Conservation (phyloP, 305 asterid genomes). For the Solanum hybrid region DNA sequence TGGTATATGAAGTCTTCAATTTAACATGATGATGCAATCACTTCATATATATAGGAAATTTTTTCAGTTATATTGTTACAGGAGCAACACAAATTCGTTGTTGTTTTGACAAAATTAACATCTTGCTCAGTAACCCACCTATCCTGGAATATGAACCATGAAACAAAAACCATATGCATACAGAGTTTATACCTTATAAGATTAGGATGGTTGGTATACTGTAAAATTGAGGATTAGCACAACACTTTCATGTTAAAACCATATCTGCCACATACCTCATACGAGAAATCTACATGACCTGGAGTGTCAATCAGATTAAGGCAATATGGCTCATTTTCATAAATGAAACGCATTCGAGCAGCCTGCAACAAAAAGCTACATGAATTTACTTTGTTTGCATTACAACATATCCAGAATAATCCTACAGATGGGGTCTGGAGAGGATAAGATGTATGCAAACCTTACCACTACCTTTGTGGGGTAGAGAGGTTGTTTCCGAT, state of each 20-base stretch:
- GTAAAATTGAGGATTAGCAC: background rate
- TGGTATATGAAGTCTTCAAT: background rate
- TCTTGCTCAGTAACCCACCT: slow-evolving; percentile 22
- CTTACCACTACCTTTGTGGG: background rate
- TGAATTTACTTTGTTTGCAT: background rate
- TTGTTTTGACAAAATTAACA: slow-evolving; percentile 10
- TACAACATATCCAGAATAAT: background rate
- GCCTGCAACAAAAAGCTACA: slow-evolving; percentile 44
- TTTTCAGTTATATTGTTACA: background rate
- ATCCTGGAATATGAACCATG: background rate
- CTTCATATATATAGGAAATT: background rate
- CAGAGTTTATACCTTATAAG: background rate
- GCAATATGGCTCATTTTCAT: slow-evolving; percentile 69
- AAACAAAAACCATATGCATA: background rate
- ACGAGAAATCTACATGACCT: slow-evolving; percentile 97
- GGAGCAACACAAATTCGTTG: background rate
- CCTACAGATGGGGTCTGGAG: background rate
- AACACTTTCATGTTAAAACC: background rate
- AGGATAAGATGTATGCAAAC: background rate
- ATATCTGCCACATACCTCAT: slow-evolving; percentile 53
- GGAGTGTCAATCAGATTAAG: slow-evolving; percentile 98
- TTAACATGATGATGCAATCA: background rate
- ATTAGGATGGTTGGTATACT: background rate
- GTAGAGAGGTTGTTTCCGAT: background rate
- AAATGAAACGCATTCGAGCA: slow-evolving; percentile 86